phyloP scores from a whole-genome alignment of 1,139 yeast species.

The Arxiozyma bovina region DNA sequence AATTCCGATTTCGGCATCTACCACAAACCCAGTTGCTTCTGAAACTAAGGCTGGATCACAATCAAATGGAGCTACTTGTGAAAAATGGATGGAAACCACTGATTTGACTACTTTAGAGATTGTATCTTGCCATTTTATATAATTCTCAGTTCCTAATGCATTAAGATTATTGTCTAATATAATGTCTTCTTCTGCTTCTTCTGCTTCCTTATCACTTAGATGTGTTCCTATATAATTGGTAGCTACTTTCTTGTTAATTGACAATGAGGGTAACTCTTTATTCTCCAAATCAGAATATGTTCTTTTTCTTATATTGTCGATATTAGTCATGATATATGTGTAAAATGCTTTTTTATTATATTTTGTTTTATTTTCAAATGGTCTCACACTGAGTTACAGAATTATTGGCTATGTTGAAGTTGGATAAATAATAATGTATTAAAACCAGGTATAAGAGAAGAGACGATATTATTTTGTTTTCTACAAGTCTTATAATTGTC shows the following conservation, averaged over 20 bases:
- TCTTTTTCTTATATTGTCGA: slow-evolving; percentile 2
- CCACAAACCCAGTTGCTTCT: slow-evolving; percentile 95
- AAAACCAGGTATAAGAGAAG: too few relatives aligned
- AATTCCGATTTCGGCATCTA: slow-evolving; percentile 70
- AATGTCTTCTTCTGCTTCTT: slow-evolving; percentile 1
- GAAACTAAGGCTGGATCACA: slow-evolving; percentile 75
- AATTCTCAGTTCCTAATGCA: slow-evolving; percentile 15
- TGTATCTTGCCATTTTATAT: slow-evolving; percentile 64
- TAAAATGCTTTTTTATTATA: too few relatives aligned
- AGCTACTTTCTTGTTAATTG: not conserved
- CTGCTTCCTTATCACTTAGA: not conserved
- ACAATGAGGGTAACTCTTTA: not conserved
- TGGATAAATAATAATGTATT: too few relatives aligned
- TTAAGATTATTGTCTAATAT: not conserved
- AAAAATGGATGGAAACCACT: slow-evolving; percentile 83
- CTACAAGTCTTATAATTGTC: too few relatives aligned
- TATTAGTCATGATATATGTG: not conserved
- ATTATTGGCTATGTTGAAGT: too few relatives aligned
- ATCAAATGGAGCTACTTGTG: slow-evolving; percentile 81
- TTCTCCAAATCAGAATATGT: not conserved
- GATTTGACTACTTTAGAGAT: slow-evolving; percentile 74
- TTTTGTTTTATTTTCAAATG: too few relatives aligned
- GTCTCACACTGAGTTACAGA: not conserved
- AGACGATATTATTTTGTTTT: too few relatives aligned
- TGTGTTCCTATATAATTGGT: not conserved